Percentiles rank a stretch among this genome's conserved stretches.
Evolutionary conservation across 164 flowering plant species (phyloP).

Genomic region (Aristolochia californica): DNA sequence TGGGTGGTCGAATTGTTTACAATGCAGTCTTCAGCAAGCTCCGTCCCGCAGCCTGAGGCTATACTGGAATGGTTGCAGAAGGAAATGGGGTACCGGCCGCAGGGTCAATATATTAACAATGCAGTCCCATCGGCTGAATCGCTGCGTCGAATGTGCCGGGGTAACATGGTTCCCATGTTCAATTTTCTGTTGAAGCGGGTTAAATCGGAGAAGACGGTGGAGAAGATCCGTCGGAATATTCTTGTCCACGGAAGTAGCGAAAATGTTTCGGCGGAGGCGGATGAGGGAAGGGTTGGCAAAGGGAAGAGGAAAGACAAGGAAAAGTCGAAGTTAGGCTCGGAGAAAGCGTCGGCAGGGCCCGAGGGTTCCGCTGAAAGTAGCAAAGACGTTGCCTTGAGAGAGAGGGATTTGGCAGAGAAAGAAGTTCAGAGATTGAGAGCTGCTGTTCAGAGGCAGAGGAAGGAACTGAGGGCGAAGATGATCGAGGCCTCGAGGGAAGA

Average conservation of each 20-base stretch:
- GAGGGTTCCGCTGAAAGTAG: constrained; percentile 34
- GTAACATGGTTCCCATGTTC: constrained; percentile 93
- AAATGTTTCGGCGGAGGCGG: constrained; percentile 11
- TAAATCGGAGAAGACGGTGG: constrained; percentile 93
- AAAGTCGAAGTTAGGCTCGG: constrained; percentile 11
- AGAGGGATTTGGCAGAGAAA: constrained; percentile 77
- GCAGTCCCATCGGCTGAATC: constrained; percentile 55
- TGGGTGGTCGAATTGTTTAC: not conserved
- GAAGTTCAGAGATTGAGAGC: constrained; percentile 87
- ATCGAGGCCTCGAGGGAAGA: constrained; percentile 90
- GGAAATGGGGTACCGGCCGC: constrained; percentile 92
- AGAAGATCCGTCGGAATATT: constrained; percentile 67
- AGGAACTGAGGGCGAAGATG: constrained; percentile 80
- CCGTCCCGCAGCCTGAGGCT: constrained; percentile 58
- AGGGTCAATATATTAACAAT: constrained; percentile 41
- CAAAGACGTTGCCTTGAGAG: constrained; percentile 64
- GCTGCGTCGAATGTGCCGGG: constrained; percentile 68
- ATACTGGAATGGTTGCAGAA: constrained; percentile 89
- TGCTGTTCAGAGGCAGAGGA: constrained; percentile 68
- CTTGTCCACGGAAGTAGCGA: constrained; percentile 68
- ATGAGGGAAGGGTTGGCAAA: constrained; percentile 25
- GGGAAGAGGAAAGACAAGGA: constrained; percentile 35
- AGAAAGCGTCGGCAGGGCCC: constrained; percentile 14
- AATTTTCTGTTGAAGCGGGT: constrained; percentile 60
- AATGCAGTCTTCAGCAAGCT: constrained; percentile 51